A percentile compares a stretch with the other conserved stretches of the same genome.
Evolutionary conservation across 2,329 filamentous ascomycete species (phyloP).

Genomic region (Blumeria graminis): DNA sequence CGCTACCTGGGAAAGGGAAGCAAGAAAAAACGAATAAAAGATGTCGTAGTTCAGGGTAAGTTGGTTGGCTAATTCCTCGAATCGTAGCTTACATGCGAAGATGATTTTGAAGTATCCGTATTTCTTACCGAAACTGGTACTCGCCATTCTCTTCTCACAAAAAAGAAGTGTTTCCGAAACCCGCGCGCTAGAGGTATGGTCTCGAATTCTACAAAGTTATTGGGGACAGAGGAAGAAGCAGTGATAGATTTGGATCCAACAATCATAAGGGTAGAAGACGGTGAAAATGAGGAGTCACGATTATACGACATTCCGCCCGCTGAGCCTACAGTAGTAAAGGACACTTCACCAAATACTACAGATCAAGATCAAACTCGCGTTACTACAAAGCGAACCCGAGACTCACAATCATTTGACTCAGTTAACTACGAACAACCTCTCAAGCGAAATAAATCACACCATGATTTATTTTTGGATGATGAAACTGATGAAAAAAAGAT

Average conservation of each 20-base stretch:
- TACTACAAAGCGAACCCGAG: slow-evolving; percentile 12
- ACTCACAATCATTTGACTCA: slow-evolving; percentile 11
- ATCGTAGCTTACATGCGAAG: slow-evolving; percentile 21
- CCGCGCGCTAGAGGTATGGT: slow-evolving; percentile 19
- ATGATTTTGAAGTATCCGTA: slow-evolving; percentile 88
- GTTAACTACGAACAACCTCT: slow-evolving; percentile 15
- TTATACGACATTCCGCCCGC: slow-evolving; percentile 11
- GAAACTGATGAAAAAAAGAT: slow-evolving; percentile 76
- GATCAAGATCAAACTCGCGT: slow-evolving; percentile 12
- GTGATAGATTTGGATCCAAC: slow-evolving; percentile 17
- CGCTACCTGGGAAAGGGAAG: slow-evolving; percentile 34
- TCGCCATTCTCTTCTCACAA: slow-evolving; percentile 65
- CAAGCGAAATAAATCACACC: slow-evolving; percentile 22
- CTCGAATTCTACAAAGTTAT: slow-evolving; percentile 38
- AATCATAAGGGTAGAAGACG: slow-evolving; percentile 3
- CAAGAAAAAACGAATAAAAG: slow-evolving; percentile 44
- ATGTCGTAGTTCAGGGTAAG: slow-evolving; percentile 51
- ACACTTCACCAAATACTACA: neutral
- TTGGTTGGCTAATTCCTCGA: slow-evolving; percentile 15
- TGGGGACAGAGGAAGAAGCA: slow-evolving; percentile 20
- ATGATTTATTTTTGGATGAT: slow-evolving; percentile 11
- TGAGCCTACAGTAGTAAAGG: slow-evolving; percentile 4
- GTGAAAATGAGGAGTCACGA: slow-evolving; percentile 7
- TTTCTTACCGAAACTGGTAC: slow-evolving; percentile 74
- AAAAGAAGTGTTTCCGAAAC: slow-evolving; percentile 54